Percentiles rank a stretch among this genome's conserved stretches.
phyloP scores from a whole-genome alignment of 805 yeast genomes.

The Babjeviella inositovora region DNA sequence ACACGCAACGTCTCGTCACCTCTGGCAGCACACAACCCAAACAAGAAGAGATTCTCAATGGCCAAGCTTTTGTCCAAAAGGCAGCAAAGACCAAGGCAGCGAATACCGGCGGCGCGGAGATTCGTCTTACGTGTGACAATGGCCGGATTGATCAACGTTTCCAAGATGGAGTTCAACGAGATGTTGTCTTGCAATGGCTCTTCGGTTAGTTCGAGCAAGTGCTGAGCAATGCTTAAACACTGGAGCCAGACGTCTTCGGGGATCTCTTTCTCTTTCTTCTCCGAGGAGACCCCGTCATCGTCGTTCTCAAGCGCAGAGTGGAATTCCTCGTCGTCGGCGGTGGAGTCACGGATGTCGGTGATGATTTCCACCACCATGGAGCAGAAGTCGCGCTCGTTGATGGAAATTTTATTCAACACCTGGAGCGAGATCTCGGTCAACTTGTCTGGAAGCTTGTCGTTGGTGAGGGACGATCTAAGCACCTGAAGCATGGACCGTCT shows the following conservation, averaged over 20 bases:
- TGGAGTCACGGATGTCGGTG: constrained; percentile 67
- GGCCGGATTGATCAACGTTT: constrained; percentile 69
- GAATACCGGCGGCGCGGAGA: constrained; percentile 49
- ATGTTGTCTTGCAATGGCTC: constrained; percentile 50
- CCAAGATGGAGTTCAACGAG: constrained; percentile 52
- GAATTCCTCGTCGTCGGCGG: constrained; percentile 22
- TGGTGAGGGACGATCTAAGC: constrained; percentile 34
- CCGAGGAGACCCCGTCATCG: constrained; percentile 6
- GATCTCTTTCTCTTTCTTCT: constrained; percentile 18
- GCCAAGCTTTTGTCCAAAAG: constrained; percentile 56
- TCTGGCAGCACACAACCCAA: constrained; percentile 55
- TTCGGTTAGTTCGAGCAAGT: constrained; percentile 51
- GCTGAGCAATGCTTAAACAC: constrained; percentile 53
- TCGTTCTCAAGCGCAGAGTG: constrained; percentile 21
- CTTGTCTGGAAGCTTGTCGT: constrained; percentile 36
- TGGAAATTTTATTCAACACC: constrained; percentile 55
- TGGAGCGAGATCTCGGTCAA: constrained; percentile 39
- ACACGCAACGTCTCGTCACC: constrained; percentile 48
- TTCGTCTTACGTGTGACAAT: constrained; percentile 39
- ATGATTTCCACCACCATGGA: constrained; percentile 76
- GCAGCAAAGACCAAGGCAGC: constrained; percentile 69
- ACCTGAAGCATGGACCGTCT: constrained; percentile 58
- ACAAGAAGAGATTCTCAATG: constrained; percentile 39
- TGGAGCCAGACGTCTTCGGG: constrained; percentile 34
- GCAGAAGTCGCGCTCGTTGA: constrained; percentile 72